Evolutionary conservation across 371 early-diverging fungal species (phyloP).

Genomic region (Mucor plumbeus): DNA sequence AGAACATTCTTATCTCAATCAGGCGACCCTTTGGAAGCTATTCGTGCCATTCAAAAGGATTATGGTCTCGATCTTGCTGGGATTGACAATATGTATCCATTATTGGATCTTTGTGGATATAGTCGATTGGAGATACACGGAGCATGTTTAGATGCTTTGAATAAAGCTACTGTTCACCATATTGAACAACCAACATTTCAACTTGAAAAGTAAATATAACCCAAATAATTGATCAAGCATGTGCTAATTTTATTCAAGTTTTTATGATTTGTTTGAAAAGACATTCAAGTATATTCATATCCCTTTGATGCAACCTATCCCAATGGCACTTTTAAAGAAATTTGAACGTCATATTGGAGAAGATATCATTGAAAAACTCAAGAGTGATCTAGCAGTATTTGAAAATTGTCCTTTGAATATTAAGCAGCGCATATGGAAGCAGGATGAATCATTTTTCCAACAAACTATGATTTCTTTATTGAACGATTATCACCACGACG

Average conservation of each 20-base stretch:
- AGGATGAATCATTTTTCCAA: conserved; percentile 52
- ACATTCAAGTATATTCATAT: conserved; percentile 62
- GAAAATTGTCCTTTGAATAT: conserved; percentile 49
- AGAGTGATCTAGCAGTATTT: conserved; percentile 53
- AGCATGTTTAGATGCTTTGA: conserved; percentile 61
- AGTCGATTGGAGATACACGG: conserved; percentile 60
- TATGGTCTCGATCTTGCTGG: conserved; percentile 56
- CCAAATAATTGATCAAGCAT: not conserved
- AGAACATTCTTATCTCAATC: conserved; percentile 38
- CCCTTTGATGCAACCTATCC: conserved; percentile 65
- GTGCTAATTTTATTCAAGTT: conserved; percentile 34
- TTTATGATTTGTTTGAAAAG: conserved; percentile 50
- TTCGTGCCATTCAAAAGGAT: conserved; percentile 42
- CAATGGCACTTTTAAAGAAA: conserved; percentile 64
- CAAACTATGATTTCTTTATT: conserved; percentile 46
- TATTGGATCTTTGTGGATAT: conserved; percentile 65
- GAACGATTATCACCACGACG: conserved; percentile 51
- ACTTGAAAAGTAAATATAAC: conserved; percentile 45
- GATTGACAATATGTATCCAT: conserved; percentile 60
- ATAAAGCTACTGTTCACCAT: conserved; percentile 42
- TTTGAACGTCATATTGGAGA: conserved; percentile 58
- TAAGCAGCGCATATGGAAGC: conserved; percentile 56
- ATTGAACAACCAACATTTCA: conserved; percentile 48
- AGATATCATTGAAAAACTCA: conserved; percentile 56
- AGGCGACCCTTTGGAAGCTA: conserved; percentile 46